Conservation (phyloP, 2,329 filamentous ascomycete species). For the Ilyonectria sp. region DNA sequence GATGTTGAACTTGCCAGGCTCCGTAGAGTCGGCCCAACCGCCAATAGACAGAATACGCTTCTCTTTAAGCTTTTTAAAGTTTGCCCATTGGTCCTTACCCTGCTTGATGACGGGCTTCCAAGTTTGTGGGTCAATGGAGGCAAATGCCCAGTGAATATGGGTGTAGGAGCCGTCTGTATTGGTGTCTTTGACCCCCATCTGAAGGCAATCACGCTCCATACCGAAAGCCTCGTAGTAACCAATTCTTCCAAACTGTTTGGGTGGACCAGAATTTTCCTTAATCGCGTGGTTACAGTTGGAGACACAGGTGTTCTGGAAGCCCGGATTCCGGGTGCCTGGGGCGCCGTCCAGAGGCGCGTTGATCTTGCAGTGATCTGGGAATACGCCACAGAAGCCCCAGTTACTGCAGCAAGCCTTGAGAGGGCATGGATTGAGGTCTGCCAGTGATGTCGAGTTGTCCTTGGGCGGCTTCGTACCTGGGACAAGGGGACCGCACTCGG, state of each 20-base stretch:
- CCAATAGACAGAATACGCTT: constrained; percentile 51
- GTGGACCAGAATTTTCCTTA: background rate
- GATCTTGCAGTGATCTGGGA: constrained; percentile 8
- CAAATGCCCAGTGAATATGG: constrained; percentile 51
- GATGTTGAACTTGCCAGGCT: constrained; percentile 39
- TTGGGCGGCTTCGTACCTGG: constrained; percentile 19
- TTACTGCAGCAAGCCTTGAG: constrained; percentile 26
- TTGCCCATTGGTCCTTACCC: constrained; percentile 42
- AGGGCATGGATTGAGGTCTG: constrained; percentile 21
- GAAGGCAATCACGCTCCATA: constrained; percentile 1
- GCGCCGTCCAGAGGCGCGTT: constrained; percentile 4
- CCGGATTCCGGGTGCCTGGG: constrained; percentile 14
- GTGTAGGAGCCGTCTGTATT: constrained; percentile 40
- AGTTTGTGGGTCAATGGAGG: constrained; percentile 41
- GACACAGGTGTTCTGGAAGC: constrained; percentile 18
- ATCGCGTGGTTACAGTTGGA: constrained; percentile 17
- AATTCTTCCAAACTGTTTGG: background rate
- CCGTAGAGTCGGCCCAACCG: constrained; percentile 48
- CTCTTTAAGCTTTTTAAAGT: constrained; percentile 40
- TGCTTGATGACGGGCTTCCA: constrained; percentile 38
- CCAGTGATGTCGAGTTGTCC: constrained; percentile 6
- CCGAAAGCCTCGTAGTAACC: background rate
- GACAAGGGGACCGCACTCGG: constrained; percentile 13
- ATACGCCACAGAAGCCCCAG: constrained; percentile 25
- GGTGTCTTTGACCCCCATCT: constrained; percentile 27